Evolutionary conservation across 176 grass and related monocot genomes (phyloP), one percentile per base, ranked within the genome.

Genomic region (Bromus sterilis): DNA sequence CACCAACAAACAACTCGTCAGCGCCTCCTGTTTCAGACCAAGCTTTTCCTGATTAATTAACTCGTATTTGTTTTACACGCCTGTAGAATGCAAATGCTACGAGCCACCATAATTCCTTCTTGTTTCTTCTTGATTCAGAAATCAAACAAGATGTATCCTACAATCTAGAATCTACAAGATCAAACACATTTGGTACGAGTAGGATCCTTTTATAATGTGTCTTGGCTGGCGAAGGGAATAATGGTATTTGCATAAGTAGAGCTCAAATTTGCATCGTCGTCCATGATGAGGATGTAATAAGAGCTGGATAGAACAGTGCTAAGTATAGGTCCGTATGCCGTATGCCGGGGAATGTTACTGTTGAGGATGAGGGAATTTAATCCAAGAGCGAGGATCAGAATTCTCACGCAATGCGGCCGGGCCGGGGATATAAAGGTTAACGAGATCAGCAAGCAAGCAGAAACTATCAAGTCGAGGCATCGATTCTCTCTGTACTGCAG

Each of bases 401-500:
- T 74, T 62, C 42, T 73, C 33, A 29, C 9, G 46, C 63, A 76
- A 70, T 15, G 78, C 21, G 62, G n/a, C n/a, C n/a, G n/a, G n/a
- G n/a, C n/a, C n/a, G n/a, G n/a, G n/a, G 63, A 82, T 74, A 56
- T 78, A 82, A 91, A 88, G 86, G 72, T 66, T 40, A 73, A 24
- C 37, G 40, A 78, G 67, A 75, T 67, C 53, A 73, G 4, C 44
- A 84, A 82, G 90, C 61, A 23, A 88, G 90, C 61, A 23, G 85
- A 84, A 78, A 88, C 78, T 57, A 82, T 88, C 85, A 66, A 89
- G 48, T 78, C 79, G 11, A 57, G 71, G 90, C 83, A 92, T 89
- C 69, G 75, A 86, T 92, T 79, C 90, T 37, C 43, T 48, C 80
- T 37, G 86, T 80, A 89, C 75, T n/a, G 71, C 79, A 83, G 67